phyloP scores from a whole-genome alignment of 1,284 basidiomycete species.

The Sporisorium sorghi region DNA sequence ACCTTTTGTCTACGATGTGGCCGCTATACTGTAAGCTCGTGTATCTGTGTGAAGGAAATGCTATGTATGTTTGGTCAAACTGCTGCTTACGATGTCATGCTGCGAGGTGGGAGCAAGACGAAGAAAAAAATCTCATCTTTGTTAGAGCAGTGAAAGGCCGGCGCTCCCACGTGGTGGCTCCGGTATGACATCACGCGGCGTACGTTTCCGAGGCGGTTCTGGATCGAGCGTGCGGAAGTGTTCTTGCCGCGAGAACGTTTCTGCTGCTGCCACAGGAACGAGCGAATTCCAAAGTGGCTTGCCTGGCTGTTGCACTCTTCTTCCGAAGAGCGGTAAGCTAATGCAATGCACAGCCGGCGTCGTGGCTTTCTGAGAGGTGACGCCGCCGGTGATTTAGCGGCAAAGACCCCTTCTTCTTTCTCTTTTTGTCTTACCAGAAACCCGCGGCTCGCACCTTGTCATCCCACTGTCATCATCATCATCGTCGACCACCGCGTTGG shows the following conservation, averaged over 20 bases:
- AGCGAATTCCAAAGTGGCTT: constrained; percentile 2
- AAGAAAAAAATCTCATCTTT: background rate
- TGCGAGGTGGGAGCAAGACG: background rate
- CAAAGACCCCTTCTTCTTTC: background rate
- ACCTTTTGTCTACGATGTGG: background rate
- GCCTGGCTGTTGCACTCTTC: too few species aligned
- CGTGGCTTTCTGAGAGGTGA: background rate
- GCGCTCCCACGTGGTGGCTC: constrained; percentile 7
- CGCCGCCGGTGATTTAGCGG: background rate
- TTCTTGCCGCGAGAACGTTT: too few species aligned
- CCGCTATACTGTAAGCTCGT: background rate
- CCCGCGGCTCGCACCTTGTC: background rate
- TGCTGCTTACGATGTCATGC: background rate
- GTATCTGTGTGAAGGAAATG: constrained; percentile 2
- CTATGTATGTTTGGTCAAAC: background rate
- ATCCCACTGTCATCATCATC: background rate
- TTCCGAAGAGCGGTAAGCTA: background rate
- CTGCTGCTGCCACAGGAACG: background rate
- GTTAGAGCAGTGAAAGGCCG: background rate
- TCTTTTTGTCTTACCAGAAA: background rate
- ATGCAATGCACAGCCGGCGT: background rate
- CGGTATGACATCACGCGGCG: constrained; percentile 20
- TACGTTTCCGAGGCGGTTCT: too few species aligned
- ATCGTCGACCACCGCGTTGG: background rate
- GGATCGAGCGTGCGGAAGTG: too few species aligned